Conservation (phyloP, 2,329 filamentous ascomycete genomes). For the Phaeosphaeria sp. region DNA sequence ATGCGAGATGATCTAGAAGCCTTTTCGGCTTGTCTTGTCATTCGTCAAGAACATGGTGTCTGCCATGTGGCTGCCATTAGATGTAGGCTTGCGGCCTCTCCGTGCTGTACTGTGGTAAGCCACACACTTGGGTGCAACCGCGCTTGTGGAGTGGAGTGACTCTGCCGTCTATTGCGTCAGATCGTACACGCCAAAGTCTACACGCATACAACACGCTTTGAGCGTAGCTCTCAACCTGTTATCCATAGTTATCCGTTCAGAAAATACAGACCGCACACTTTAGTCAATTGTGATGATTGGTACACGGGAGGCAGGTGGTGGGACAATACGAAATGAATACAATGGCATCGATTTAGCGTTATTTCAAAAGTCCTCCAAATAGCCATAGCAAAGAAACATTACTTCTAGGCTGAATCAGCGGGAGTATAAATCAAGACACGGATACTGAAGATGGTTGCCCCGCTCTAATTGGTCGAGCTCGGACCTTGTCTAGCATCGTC, state of each 20-base stretch:
- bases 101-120: too few species aligned
- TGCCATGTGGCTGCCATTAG: background rate
- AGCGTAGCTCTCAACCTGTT: too few species aligned
- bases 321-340: background rate
- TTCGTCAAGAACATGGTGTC: background rate
- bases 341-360: background rate
- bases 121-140: background rate
- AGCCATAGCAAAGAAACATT: background rate
- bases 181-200: too few species aligned
- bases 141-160: too few species aligned
- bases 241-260: background rate
- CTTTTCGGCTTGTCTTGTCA: background rate
- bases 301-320: background rate
- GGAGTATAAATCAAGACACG: background rate
- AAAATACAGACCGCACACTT: background rate
- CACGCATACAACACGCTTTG: too few species aligned
- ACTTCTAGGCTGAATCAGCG: background rate
- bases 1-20: background rate
- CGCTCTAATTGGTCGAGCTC: slow-evolving; percentile 16
- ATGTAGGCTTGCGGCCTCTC: background rate
- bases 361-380: background rate
- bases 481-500: slow-evolving; percentile 1
- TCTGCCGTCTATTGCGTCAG: too few species aligned
- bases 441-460: background rate
- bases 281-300: background rate